A percentile compares a stretch with the other conserved stretches of the same genome.
These are phyloP conservation scores for Penicillium sp. DNA, from an alignment of 2,329 filamentous ascomycete genomes.

Conservation along the genomic window DNA sequence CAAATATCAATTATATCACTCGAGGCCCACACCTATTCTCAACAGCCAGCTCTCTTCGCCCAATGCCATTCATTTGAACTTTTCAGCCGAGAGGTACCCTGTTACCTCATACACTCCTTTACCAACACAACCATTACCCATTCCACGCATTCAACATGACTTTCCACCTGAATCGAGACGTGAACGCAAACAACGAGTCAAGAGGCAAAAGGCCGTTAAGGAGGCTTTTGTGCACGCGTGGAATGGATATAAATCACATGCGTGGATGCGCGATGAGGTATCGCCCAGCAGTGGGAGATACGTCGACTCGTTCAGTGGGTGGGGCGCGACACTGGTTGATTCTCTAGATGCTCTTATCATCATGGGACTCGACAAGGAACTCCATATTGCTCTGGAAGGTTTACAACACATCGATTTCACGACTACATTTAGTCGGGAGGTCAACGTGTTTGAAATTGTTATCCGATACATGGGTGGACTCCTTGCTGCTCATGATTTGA, in stretches of 20 bases:
- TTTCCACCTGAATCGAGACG: constrained; percentile 64
- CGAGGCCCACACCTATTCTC: constrained; percentile 12
- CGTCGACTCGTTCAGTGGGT: constrained; percentile 85
- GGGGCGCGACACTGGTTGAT: constrained; percentile 86
- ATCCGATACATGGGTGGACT: constrained; percentile 90
- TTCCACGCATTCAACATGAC: constrained; percentile 73
- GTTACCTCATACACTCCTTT: constrained; percentile 67
- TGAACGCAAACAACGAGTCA: constrained; percentile 59
- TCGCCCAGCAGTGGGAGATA: constrained; percentile 65
- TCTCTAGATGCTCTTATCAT: constrained; percentile 80
- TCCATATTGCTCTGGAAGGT: constrained; percentile 70
- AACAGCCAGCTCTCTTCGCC: constrained; percentile 5
- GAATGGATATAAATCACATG: constrained; percentile 75
- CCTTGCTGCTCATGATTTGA: constrained; percentile 81
- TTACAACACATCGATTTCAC: constrained; percentile 80
- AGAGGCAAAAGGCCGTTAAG: constrained; percentile 67
- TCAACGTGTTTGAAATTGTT: constrained; percentile 87
- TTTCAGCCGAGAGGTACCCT: constrained; percentile 72
- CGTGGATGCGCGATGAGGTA: constrained; percentile 86
- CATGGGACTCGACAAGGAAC: constrained; percentile 74
- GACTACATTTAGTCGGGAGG: constrained; percentile 61
- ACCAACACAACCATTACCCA: constrained; percentile 67
- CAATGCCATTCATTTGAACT: constrained; percentile 62
- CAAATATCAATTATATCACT: constrained; percentile 11
- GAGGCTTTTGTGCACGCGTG: constrained; percentile 74